phyloP scores from a whole-genome alignment of 2,329 filamentous ascomycete genomes.

The Cyanodermella asteris region DNA sequence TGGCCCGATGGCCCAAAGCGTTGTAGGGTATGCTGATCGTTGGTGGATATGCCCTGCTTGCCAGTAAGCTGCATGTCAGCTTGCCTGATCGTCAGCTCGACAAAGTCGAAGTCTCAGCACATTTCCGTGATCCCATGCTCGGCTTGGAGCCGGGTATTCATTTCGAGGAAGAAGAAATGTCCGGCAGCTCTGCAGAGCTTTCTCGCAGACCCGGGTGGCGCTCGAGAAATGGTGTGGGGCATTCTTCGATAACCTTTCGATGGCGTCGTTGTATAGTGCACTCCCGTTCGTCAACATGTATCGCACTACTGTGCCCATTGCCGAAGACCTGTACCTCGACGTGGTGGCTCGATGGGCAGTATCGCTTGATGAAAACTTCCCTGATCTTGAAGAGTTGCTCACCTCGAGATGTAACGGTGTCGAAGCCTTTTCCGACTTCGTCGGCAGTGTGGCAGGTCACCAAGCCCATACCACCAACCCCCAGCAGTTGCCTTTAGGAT shows the following conservation, averaged over 20 bases:
- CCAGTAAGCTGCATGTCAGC: conserved; percentile 28
- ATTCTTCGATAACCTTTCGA: conserved; percentile 82
- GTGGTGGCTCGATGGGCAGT: conserved; percentile 57
- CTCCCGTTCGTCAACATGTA: conserved; percentile 71
- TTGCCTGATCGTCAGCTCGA: conserved; percentile 33
- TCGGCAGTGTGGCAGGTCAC: conserved; percentile 45
- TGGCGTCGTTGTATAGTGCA: conserved; percentile 73
- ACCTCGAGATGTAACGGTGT: conserved; percentile 54
- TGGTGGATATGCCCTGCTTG: conserved; percentile 21
- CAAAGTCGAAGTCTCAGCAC: conserved; percentile 31
- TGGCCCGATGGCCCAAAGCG: conserved; percentile 20
- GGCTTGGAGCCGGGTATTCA: conserved; percentile 37
- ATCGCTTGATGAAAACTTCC: conserved; percentile 68
- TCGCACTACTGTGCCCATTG: conserved; percentile 54
- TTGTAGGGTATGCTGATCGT: conserved; percentile 21
- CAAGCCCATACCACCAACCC: conserved; percentile 70
- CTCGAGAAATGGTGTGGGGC: conserved; percentile 48
- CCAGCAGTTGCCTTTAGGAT: conserved; percentile 62
- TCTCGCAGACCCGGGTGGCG: conserved; percentile 29
- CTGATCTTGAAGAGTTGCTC: conserved; percentile 62
- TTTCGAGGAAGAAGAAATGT: conserved; percentile 48
- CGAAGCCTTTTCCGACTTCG: conserved; percentile 49
- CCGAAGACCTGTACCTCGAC: conserved; percentile 86
- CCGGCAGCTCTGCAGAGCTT: conserved; percentile 46
- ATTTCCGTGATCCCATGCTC: conserved; percentile 37